Percentiles rank a stretch among this genome's conserved stretches.
phyloP scores from a whole-genome alignment of 305 asterid genomes.

The Solanum hybrid region DNA sequence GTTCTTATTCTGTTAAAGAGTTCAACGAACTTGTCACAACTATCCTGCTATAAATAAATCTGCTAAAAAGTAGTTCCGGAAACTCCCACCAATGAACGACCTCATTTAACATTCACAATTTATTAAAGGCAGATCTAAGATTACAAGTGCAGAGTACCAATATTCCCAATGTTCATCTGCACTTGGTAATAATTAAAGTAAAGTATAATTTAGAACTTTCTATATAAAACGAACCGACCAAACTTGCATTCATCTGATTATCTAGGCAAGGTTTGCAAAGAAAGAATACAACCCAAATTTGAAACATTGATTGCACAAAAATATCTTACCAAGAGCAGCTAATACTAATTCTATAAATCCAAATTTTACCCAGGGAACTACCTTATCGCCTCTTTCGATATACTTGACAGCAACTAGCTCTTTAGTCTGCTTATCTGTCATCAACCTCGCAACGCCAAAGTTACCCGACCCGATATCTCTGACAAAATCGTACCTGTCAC shows the following conservation, averaged over 20 bases:
- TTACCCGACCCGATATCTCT: conserved; percentile 83
- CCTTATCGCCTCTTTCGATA: conserved; percentile 85
- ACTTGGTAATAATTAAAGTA: neutral
- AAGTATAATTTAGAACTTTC: neutral
- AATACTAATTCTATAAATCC: neutral
- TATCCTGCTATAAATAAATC: neutral
- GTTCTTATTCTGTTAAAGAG: neutral
- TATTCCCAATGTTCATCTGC: neutral
- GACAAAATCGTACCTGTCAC: conserved; percentile 77
- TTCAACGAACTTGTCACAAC: neutral
- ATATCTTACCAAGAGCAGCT: neutral
- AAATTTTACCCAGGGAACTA: conserved; percentile 12
- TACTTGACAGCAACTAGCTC: conserved; percentile 85
- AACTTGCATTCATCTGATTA: neutral
- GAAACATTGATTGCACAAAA: neutral
- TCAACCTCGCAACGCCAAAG: conserved; percentile 74
- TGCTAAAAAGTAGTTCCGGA: neutral
- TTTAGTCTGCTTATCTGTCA: conserved; percentile 77
- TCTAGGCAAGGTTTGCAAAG: neutral
- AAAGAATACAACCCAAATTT: neutral
- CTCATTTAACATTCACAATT: neutral
- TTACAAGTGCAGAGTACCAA: neutral
- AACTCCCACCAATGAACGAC: neutral
- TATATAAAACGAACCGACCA: neutral
- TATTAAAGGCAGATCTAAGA: neutral